Evolutionary conservation across 345 rosid species (phyloP).

Genomic region (Citrus sinensis): DVS_A1.0 CM039165.1:37777001-37777500

Average conservation of each 20-base stretch:
- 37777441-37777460: constrained; percentile 32
- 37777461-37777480: constrained; percentile 90
- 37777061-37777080: constrained; percentile 27
- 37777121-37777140: constrained; percentile 43
- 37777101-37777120: constrained; percentile 35
- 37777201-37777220: constrained; percentile 39
- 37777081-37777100: constrained; percentile 38
- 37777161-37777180: constrained; percentile 55
- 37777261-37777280: constrained; percentile 45
- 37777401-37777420: constrained; percentile 58
- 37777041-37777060: constrained; percentile 37
- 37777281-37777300: constrained; percentile 49
- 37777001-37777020: constrained; percentile 36
- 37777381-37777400: constrained; percentile 91
- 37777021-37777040: constrained; percentile 68
- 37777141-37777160: constrained; percentile 37
- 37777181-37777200: constrained; percentile 41
- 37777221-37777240: constrained; percentile 50
- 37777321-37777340: constrained; percentile 86
- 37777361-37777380: constrained; percentile 70
- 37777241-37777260: constrained; percentile 63
- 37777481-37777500: constrained; percentile 79
- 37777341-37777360: constrained; percentile 91
- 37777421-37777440: constrained; percentile 46
- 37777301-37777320: constrained; percentile 87